phyloP scores from a whole-genome alignment of 164 flowering plant genomes.

The grape (Vitis vinifera) region ASM3070453v1 NC_081820.1:725501-726000 shows the following conservation, averaged over 20 bases:
- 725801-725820: no score
- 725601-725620: constrained; percentile 7
- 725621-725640: constrained; percentile 5
- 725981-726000: constrained; percentile 10
- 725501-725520: no score
- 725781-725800: no score
- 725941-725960: constrained; percentile 14
- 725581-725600: neutral
- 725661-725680: neutral
- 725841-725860: no score
- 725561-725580: neutral
- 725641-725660: constrained; percentile 6
- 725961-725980: constrained; percentile 13
- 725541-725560: no score
- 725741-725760: neutral
- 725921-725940: neutral
- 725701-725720: constrained; percentile 4
- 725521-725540: no score
- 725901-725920: neutral
- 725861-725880: neutral
- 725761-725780: neutral
- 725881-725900: constrained; percentile 8
- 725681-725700: neutral
- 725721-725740: constrained; percentile 10
- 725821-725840: no score